A percentile compares a stretch with the other conserved stretches of the same genome.
Evolutionary conservation across 352 stramenopile genomes (phyloP).

Genomic region (Phytophthora foliorum): DNA sequence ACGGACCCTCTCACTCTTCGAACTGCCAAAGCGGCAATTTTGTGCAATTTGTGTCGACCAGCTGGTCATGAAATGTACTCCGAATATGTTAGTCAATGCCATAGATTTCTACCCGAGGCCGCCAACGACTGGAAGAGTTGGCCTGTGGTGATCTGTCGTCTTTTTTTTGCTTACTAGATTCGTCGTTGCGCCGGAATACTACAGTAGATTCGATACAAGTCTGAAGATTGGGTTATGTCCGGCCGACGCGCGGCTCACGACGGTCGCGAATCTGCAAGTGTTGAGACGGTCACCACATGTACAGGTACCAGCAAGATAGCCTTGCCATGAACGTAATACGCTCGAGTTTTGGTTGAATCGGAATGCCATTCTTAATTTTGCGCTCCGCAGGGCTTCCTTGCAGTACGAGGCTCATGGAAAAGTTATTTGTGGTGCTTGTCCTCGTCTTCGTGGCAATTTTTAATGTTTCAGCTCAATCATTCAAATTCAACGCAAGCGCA

Average conservation of each 20-base stretch:
- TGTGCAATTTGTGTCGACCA: constrained; percentile 13
- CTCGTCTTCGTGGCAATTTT: constrained; percentile 14
- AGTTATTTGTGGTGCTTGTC: constrained; percentile 22
- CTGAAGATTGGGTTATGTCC: constrained; percentile 20
- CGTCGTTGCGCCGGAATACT: constrained; percentile 18
- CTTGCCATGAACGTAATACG: constrained; percentile 17
- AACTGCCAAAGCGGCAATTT: neutral
- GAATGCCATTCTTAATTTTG: constrained; percentile 37
- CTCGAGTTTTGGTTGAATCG: neutral
- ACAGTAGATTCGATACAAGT: constrained; percentile 34
- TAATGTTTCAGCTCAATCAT: constrained; percentile 29
- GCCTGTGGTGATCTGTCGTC: constrained; percentile 14
- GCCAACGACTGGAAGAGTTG: constrained; percentile 9
- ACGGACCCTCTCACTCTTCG: constrained; percentile 4
- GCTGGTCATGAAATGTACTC: constrained; percentile 10
- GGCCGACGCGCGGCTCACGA: neutral
- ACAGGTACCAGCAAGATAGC: neutral
- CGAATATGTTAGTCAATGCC: constrained; percentile 17
- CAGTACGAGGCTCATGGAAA: constrained; percentile 24
- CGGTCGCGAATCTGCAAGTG: constrained; percentile 28
- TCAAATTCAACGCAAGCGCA: constrained; percentile 29
- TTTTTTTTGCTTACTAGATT: constrained; percentile 28
- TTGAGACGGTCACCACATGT: constrained; percentile 33
- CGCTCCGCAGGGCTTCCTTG: neutral
- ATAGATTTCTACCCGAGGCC: neutral